Conservation (phyloP, 768 basidiomycete genomes). For the Hypholoma sublateritium region DNA sequence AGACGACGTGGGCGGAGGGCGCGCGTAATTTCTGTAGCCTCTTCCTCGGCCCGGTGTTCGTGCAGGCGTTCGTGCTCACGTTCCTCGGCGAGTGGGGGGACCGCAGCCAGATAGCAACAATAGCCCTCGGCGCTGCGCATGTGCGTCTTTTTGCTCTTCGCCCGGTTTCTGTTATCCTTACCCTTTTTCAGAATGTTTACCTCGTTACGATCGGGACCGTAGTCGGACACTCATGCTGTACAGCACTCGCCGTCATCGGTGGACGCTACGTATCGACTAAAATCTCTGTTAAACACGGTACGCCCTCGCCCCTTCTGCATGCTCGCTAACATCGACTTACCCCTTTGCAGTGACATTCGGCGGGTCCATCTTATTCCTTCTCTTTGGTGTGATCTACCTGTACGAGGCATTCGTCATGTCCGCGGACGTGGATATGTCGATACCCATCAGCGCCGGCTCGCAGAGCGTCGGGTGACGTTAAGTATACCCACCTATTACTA, state of each 20-base stretch:
- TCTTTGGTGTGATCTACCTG: slow-evolving; percentile 81
- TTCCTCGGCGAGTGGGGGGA: slow-evolving; percentile 99
- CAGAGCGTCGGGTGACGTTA: not conserved
- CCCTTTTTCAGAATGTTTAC: slow-evolving; percentile 72
- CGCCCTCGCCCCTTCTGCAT: slow-evolving; percentile 20
- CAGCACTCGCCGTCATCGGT: slow-evolving; percentile 87
- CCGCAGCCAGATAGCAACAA: slow-evolving; percentile 95
- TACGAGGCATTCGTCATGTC: slow-evolving; percentile 54
- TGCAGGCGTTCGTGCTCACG: slow-evolving; percentile 91
- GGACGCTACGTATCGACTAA: slow-evolving; percentile 91
- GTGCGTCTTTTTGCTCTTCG: slow-evolving; percentile 40
- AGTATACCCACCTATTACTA: too few species aligned
- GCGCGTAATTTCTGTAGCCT: slow-evolving; percentile 80
- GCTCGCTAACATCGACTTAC: not conserved
- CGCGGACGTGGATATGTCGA: slow-evolving; percentile 24
- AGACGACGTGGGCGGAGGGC: slow-evolving; percentile 47
- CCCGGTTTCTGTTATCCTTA: not conserved
- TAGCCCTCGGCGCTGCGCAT: slow-evolving; percentile 93
- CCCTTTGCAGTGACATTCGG: slow-evolving; percentile 69
- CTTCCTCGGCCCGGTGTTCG: slow-evolving; percentile 89
- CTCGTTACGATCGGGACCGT: slow-evolving; percentile 90
- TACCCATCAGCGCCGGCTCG: slow-evolving; percentile 11
- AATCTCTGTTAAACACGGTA: slow-evolving; percentile 93
- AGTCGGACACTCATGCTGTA: slow-evolving; percentile 85
- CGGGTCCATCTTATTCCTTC: slow-evolving; percentile 78